phyloP scores from a whole-genome alignment of 192 early-diverging fungal species.

The Coemansia sp. region DNA sequence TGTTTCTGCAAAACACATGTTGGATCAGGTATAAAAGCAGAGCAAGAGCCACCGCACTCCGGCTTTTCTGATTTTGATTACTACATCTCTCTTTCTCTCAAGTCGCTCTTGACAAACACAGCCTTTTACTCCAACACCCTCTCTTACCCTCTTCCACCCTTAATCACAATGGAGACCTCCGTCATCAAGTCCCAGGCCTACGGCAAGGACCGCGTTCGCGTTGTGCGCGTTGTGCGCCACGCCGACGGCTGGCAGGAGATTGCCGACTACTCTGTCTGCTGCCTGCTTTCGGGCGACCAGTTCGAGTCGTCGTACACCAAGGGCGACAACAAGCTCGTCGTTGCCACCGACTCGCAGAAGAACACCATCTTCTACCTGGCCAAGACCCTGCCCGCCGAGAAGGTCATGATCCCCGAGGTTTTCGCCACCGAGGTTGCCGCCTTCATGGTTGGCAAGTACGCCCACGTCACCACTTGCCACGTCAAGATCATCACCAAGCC shows the following conservation, averaged over 20 bases:
- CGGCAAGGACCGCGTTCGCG: constrained; percentile 71
- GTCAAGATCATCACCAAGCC: constrained; percentile 67
- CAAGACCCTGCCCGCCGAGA: constrained; percentile 57
- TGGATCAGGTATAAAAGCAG: too few species aligned
- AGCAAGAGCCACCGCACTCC: too few species aligned
- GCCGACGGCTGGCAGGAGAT: constrained; percentile 59
- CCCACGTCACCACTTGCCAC: constrained; percentile 59
- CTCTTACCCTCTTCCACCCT: neutral
- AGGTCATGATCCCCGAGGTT: constrained; percentile 67
- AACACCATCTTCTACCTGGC: constrained; percentile 75
- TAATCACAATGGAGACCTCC: constrained; percentile 51
- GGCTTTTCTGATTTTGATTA: neutral
- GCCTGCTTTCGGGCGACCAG: constrained; percentile 55
- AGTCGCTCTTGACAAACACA: too few species aligned
- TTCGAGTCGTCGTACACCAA: constrained; percentile 70
- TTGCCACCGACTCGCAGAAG: constrained; percentile 76
- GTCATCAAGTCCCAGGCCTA: constrained; percentile 61
- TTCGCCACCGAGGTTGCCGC: constrained; percentile 66
- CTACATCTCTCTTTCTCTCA: neutral
- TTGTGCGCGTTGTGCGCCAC: constrained; percentile 66
- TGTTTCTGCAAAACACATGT: too few species aligned
- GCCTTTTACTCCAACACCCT: too few species aligned
- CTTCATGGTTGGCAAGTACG: constrained; percentile 70
- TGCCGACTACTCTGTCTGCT: constrained; percentile 64
- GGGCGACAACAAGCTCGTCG: constrained; percentile 71